A percentile compares a stretch with the other conserved stretches of the same genome.
Conservation (phyloP, 805 yeast genomes). For the Starmerella sirachaensis region DNA sequence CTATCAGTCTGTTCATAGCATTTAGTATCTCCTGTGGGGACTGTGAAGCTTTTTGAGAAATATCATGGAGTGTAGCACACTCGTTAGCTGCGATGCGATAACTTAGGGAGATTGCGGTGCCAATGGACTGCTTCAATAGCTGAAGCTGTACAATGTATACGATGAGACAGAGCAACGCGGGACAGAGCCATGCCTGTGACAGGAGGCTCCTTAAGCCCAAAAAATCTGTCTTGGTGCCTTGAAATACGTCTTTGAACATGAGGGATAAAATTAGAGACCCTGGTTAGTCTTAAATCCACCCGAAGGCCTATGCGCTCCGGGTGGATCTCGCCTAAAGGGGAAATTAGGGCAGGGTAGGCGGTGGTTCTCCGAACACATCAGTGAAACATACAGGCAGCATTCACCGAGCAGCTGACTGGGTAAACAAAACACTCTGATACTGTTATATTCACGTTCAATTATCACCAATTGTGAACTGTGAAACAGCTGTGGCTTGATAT, state of each 20-base stretch:
- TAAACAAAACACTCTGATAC: too few relatives aligned
- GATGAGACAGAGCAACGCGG: conserved; percentile 44
- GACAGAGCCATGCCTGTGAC: conserved; percentile 38
- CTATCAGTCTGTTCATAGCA: conserved; percentile 43
- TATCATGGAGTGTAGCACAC: conserved; percentile 39
- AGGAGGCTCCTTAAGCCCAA: conserved; percentile 27
- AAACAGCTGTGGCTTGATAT: too few relatives aligned
- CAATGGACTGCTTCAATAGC: conserved; percentile 42
- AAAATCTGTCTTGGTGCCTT: not conserved
- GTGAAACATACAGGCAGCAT: too few relatives aligned
- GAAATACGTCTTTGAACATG: not conserved
- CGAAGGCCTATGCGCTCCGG: too few relatives aligned
- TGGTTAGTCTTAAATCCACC: too few relatives aligned
- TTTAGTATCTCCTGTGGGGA: conserved; percentile 47
- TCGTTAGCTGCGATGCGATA: conserved; percentile 31
- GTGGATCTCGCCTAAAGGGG: too few relatives aligned
- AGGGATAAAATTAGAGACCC: too few relatives aligned
- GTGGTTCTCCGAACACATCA: too few relatives aligned
- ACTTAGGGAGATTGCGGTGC: conserved; percentile 33
- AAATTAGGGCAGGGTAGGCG: too few relatives aligned
- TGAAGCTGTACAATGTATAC: conserved; percentile 49
- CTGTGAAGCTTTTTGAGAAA: conserved; percentile 30
- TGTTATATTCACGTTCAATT: too few relatives aligned
- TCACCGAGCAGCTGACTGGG: too few relatives aligned
- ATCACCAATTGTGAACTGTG: too few relatives aligned